These are phyloP conservation scores for Physaria fendleri DNA, from an alignment of 345 rosid species.

Conservation along the genomic window DNA sequence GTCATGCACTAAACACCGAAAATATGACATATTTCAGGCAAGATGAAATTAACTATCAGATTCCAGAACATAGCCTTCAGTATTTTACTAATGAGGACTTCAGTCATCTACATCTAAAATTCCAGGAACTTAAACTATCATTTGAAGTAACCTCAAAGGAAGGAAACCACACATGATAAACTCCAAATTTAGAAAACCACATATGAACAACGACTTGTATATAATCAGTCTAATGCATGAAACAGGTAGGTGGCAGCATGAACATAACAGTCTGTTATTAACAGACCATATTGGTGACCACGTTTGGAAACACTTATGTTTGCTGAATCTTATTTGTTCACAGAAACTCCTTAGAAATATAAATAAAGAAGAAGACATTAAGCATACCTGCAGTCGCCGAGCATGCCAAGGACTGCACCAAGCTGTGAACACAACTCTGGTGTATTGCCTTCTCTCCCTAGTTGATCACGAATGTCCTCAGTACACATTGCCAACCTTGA, in stretches of 20 bases:
- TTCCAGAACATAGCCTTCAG: too few species aligned
- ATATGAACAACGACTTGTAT: not conserved
- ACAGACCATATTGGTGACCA: constrained; percentile 5
- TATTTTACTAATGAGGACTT: too few species aligned
- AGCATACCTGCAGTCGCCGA: constrained; percentile 90
- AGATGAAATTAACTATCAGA: too few species aligned
- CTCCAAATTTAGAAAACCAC: not conserved
- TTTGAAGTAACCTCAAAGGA: not conserved
- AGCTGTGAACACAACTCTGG: constrained; percentile 94
- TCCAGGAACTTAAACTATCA: too few species aligned
- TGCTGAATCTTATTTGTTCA: not conserved
- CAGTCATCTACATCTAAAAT: too few species aligned
- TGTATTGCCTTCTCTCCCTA: constrained; percentile 61
- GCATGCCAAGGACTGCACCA: constrained; percentile 98
- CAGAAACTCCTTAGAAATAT: not conserved
- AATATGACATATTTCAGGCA: too few species aligned
- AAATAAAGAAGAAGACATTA: not conserved
- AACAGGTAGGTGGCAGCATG: not conserved
- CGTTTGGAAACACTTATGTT: not conserved
- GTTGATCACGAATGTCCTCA: constrained; percentile 73
- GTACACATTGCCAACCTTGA: constrained; percentile 77
- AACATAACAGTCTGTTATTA: not conserved
- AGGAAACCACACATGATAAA: not conserved
- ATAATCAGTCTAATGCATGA: not conserved
- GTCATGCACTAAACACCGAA: too few species aligned